phyloP scores from a whole-genome alignment of 768 basidiomycete species.

The Pholiota conissans region DNA sequence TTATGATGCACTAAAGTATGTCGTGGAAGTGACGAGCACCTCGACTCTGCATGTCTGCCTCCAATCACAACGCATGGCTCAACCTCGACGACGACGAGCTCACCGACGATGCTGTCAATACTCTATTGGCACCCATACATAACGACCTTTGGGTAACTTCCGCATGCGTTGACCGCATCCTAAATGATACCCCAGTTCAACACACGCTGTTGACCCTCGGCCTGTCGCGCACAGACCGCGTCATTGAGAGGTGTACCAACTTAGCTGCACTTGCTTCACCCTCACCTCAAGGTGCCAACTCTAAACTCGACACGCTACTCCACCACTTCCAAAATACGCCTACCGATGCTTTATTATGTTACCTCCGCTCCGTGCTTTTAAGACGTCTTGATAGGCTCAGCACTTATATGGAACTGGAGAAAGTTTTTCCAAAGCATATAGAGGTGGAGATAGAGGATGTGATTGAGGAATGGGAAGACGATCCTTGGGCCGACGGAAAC shows the following conservation, averaged over 20 bases:
- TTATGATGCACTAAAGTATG: conserved; percentile 10
- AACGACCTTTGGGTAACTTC: conserved; percentile 80
- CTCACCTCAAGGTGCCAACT: conserved; percentile 7
- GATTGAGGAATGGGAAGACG: conserved; percentile 73
- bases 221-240: conserved; percentile 54
- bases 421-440: conserved; percentile 32
- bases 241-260: conserved; percentile 47
- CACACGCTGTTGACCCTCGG: conserved; percentile 62
- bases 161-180: conserved; percentile 69
- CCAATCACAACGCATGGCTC: conserved; percentile 56
- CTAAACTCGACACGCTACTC: conserved; percentile 32
- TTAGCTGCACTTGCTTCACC: conserved; percentile 20
- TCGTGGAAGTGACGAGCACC: conserved; percentile 8
- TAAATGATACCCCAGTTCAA: conserved; percentile 58
- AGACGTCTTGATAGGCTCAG: conserved; percentile 67
- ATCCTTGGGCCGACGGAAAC: conserved; percentile 67
- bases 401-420: conserved; percentile 67
- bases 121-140: conserved; percentile 47
- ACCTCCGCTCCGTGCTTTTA: conserved; percentile 67
- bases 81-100: conserved; percentile 57
- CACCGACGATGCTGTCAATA: conserved; percentile 45
- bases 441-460: conserved; percentile 46
- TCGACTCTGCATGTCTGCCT: conserved; percentile 14
- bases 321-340: conserved; percentile 58
- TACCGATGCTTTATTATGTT: conserved; percentile 63